Percentiles rank a stretch among this genome's conserved stretches.
phyloP scores from a whole-genome alignment of 768 basidiomycete species.

The Coprinopsis sp. region DNA sequence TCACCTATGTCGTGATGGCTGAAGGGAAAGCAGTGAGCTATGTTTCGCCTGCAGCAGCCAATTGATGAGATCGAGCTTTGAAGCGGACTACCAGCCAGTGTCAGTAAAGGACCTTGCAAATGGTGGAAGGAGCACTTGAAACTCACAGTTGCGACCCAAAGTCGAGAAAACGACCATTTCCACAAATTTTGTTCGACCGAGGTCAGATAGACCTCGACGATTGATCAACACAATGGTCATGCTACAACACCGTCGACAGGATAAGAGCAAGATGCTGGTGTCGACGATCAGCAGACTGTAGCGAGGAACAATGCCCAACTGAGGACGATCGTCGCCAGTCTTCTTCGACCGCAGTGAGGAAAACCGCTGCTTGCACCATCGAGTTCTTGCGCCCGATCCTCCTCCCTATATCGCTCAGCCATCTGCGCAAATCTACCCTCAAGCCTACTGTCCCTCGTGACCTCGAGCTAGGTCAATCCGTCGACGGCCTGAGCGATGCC shows the following conservation, averaged over 20 bases:
- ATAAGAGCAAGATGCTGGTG: slow-evolving; percentile 90
- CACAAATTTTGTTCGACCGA: slow-evolving; percentile 35
- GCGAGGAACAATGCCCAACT: slow-evolving; percentile 65
- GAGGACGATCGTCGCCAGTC: slow-evolving; percentile 30
- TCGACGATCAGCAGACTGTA: slow-evolving; percentile 91
- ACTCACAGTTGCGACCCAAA: slow-evolving; percentile 87
- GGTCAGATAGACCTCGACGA: slow-evolving; percentile 39
- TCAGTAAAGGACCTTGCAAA: slow-evolving; percentile 10
- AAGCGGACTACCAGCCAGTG: slow-evolving; percentile 61
- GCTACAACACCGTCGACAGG: slow-evolving; percentile 89
- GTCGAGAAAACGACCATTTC: slow-evolving; percentile 87
- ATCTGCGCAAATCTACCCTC: slow-evolving; percentile 65
- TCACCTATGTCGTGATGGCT: too few species aligned
- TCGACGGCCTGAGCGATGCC: slow-evolving; percentile 65
- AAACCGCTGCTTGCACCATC: slow-evolving; percentile 64
- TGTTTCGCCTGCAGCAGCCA: slow-evolving; percentile 81
- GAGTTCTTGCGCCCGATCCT: slow-evolving; percentile 61
- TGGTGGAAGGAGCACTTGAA: slow-evolving; percentile 1
- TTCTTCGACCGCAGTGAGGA: slow-evolving; percentile 24
- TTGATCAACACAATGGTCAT: slow-evolving; percentile 88
- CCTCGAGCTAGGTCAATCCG: slow-evolving; percentile 67
- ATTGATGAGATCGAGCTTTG: slow-evolving; percentile 82
- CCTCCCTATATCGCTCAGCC: slow-evolving; percentile 62
- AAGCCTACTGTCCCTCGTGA: slow-evolving; percentile 57
- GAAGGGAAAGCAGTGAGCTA: slow-evolving; percentile 71